A percentile compares a stretch with the other conserved stretches of the same genome.
Conservation (phyloP, 345 rosid genomes). For the Syzygium aromaticum region DNA sequence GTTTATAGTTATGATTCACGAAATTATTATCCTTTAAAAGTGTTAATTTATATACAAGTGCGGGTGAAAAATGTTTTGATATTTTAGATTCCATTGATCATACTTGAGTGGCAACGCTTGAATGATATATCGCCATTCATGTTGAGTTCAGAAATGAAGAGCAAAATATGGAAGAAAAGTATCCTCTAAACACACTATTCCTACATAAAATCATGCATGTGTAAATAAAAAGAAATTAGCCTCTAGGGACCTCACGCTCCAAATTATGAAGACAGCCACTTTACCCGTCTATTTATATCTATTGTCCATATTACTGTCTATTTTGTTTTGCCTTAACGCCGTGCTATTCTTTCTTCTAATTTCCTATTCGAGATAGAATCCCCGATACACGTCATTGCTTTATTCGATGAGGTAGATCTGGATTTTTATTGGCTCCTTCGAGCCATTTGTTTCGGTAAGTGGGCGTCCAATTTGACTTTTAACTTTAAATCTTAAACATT, state of each 20-base stretch:
- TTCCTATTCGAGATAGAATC: neutral
- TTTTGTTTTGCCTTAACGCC: neutral
- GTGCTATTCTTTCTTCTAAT: neutral
- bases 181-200: neutral
- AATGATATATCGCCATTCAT: neutral
- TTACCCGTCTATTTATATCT: too few relatives aligned
- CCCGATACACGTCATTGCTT: neutral
- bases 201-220: neutral
- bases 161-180: neutral
- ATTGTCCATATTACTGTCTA: neutral
- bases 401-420: neutral
- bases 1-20: neutral
- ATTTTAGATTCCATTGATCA: neutral
- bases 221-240: neutral
- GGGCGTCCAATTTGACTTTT: neutral
- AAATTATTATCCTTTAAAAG: neutral
- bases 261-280: neutral
- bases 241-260: neutral
- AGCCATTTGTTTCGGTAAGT: neutral
- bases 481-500: neutral
- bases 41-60: neutral
- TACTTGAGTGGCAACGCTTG: neutral
- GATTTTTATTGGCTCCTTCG: neutral
- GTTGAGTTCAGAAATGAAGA: neutral
- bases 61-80: neutral